A percentile compares a stretch with the other conserved stretches of the same genome.
Conservation (phyloP, 441 rosid species). For the Mallotus repandus region DNA sequence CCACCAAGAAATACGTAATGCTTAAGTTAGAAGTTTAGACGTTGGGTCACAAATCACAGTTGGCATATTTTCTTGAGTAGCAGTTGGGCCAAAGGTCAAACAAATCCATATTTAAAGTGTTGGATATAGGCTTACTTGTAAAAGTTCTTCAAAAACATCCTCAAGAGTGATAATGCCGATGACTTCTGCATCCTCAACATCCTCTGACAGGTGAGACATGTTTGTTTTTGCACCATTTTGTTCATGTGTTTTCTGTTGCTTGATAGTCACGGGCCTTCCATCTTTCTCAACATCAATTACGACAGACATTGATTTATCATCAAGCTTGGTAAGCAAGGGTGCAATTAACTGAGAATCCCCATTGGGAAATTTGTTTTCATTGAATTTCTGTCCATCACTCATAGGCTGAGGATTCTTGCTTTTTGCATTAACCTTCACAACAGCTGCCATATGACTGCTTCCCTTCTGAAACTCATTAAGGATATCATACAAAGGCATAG, state of each 20-base stretch:
- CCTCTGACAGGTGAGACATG: constrained; percentile 43
- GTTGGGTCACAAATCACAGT: neutral
- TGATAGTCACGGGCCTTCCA: constrained; percentile 27
- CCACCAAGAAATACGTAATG: neutral
- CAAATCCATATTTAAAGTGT: neutral
- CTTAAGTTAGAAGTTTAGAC: constrained; percentile 4
- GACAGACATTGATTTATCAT: constrained; percentile 46
- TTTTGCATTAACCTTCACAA: constrained; percentile 65
- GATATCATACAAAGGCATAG: constrained; percentile 93
- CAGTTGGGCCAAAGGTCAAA: neutral
- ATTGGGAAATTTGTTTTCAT: constrained; percentile 32
- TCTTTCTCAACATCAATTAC: constrained; percentile 61
- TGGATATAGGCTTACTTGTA: constrained; percentile 44
- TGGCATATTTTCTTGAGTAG: neutral
- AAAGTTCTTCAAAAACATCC: constrained; percentile 94
- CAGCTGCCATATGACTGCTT: constrained; percentile 99
- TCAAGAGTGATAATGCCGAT: constrained; percentile 92
- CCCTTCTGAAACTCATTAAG: constrained; percentile 97
- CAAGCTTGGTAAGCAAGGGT: constrained; percentile 52
- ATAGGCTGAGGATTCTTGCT: constrained; percentile 41
- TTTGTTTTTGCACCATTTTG: neutral
- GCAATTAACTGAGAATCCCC: constrained; percentile 44
- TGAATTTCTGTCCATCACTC: constrained; percentile 42
- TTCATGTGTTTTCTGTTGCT: constrained; percentile 26
- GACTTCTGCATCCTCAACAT: constrained; percentile 83